phyloP scores from a whole-genome alignment of 2,329 filamentous ascomycete genomes.

The Monosporascus sp. region DNA sequence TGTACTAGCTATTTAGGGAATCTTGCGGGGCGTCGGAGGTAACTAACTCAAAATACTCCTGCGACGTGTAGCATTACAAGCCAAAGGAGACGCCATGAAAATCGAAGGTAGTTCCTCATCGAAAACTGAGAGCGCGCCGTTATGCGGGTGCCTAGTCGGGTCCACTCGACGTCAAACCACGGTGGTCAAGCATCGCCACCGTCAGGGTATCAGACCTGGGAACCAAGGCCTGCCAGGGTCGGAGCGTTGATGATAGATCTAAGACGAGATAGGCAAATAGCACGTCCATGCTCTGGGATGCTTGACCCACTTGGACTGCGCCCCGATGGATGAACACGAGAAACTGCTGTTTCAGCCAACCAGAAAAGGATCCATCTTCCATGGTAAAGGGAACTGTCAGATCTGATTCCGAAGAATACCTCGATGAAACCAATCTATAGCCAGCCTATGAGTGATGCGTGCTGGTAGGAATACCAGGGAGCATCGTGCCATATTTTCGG shows the following conservation, averaged over 20 bases:
- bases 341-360: conserved; percentile 38
- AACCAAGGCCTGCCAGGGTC: background rate
- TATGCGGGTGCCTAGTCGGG: background rate
- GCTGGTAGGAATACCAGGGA: conserved; percentile 6
- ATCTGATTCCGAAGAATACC: conserved; percentile 19
- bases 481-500: conserved; percentile 6
- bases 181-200: background rate
- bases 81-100: background rate
- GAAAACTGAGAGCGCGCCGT: background rate
- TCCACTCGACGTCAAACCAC: background rate
- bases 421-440: conserved; percentile 10
- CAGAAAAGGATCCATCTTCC: conserved; percentile 10
- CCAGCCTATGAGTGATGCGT: conserved; percentile 7
- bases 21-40: too few species aligned
- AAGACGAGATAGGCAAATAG: conserved; percentile 9
- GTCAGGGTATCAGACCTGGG: background rate
- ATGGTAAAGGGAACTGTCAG: conserved; percentile 6
- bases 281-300: conserved; percentile 15
- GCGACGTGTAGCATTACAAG: too few species aligned
- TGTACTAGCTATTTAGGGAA: too few species aligned
- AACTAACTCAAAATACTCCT: too few species aligned
- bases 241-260: background rate
- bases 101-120: background rate
- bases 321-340: conserved; percentile 39
- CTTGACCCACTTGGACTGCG: conserved; percentile 19